Conservation (phyloP, 345 rosid species). For the Citrus glauca region DNA sequence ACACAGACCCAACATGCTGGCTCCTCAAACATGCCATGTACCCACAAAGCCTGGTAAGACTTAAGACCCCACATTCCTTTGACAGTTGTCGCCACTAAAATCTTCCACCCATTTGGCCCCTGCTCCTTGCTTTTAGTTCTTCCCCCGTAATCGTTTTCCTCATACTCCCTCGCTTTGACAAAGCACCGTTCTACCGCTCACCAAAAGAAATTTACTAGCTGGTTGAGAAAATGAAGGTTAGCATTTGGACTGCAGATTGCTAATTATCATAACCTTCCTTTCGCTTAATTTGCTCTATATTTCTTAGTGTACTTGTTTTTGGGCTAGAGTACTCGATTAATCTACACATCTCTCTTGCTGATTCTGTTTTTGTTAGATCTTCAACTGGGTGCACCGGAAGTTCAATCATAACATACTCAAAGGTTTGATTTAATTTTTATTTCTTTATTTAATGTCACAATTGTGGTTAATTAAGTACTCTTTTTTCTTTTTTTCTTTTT, state of each 20-base stretch:
- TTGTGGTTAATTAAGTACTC: too few species aligned
- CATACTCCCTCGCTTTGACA: neutral
- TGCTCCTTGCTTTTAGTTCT: slow-evolving; percentile 4
- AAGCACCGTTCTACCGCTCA: slow-evolving; percentile 14
- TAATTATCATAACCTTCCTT: neutral
- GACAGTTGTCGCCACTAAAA: slow-evolving; percentile 38
- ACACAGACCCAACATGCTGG: slow-evolving; percentile 45
- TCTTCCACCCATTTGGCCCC: slow-evolving; percentile 17
- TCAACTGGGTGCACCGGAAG: slow-evolving; percentile 86
- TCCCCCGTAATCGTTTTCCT: slow-evolving; percentile 6
- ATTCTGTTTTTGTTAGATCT: slow-evolving; percentile 46
- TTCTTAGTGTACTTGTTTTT: neutral
- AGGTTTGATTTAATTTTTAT: slow-evolving; percentile 37
- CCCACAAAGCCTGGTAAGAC: slow-evolving; percentile 22
- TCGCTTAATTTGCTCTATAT: neutral
- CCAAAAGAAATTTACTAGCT: slow-evolving; percentile 5
- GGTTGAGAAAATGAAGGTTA: slow-evolving; percentile 50
- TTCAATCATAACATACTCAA: slow-evolving; percentile 53
- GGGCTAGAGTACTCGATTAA: neutral
- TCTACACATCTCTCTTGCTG: neutral
- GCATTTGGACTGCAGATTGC: neutral
- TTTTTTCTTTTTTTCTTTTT: too few species aligned
- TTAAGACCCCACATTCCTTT: slow-evolving; percentile 23
- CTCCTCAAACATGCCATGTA: slow-evolving; percentile 40
- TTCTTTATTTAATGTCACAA: neutral